phyloP scores from a whole-genome alignment of 2,329 filamentous ascomycete species.

The Claviceps africana region DNA sequence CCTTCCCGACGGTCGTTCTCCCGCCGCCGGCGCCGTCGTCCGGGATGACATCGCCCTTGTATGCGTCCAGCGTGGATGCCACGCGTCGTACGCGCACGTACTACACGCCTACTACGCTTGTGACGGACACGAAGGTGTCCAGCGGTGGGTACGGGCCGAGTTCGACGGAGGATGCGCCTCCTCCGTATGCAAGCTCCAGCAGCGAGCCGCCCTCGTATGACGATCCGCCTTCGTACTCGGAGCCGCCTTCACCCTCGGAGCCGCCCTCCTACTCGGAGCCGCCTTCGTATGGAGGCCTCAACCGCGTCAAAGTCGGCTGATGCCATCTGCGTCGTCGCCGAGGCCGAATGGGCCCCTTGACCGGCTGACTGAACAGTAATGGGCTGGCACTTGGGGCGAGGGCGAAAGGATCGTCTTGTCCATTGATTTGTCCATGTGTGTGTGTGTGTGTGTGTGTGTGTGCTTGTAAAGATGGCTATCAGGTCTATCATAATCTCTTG shows the following conservation, averaged over 20 bases:
- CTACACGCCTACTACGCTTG: neutral
- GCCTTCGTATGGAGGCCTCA: neutral
- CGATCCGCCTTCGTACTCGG: constrained; percentile 2
- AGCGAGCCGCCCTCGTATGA: neutral
- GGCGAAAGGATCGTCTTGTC: neutral
- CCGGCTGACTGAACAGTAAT: neutral
- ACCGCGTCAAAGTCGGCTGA: neutral
- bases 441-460: neutral
- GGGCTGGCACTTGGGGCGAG: neutral
- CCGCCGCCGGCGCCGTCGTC: neutral
- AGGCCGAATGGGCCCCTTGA: neutral
- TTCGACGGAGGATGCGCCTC: neutral
- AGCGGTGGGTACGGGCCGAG: neutral
- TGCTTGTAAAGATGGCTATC: neutral
- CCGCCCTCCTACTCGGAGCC: neutral
- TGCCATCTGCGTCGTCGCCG: no score
- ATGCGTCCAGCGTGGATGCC: neutral
- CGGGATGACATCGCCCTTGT: neutral
- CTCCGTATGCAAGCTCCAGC: neutral
- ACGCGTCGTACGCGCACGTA: neutral
- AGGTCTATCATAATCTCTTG: neutral
- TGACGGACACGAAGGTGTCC: neutral
- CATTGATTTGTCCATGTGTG: neutral
- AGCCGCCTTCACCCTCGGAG: neutral
- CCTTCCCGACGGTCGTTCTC: neutral